These are phyloP conservation scores for Nicotiana rustica DNA, from an alignment of 305 asterid genomes.

Conservation along the genomic window DNA sequence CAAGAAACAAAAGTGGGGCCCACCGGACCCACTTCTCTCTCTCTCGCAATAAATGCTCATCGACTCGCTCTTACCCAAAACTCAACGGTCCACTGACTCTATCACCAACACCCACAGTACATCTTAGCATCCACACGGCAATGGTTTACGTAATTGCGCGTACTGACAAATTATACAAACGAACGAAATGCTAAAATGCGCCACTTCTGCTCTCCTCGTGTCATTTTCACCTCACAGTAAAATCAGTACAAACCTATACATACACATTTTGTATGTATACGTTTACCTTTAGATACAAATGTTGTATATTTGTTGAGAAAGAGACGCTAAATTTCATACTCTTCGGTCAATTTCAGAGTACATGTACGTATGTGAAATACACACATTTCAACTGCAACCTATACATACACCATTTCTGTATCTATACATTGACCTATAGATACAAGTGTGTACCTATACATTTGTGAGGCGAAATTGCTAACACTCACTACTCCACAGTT, in stretches of 20 bases:
- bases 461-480: not conserved
- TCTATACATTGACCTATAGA: slow-evolving; percentile 1
- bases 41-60: slow-evolving; percentile 34
- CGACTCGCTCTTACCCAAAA: slow-evolving; percentile 47
- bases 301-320: too few relatives aligned
- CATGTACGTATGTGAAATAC: not conserved
- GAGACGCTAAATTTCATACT: too few relatives aligned
- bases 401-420: slow-evolving; percentile 6
- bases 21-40: not conserved
- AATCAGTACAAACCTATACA: too few relatives aligned
- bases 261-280: too few relatives aligned
- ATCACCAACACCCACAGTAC: not conserved
- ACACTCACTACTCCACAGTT: not conserved
- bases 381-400: slow-evolving; percentile 25
- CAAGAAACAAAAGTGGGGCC: not conserved
- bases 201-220: slow-evolving; percentile 40
- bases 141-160: not conserved
- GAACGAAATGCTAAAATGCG: slow-evolving; percentile 56
- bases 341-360: not conserved
- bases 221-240: slow-evolving; percentile 33
- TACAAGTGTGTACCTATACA: not conserved
- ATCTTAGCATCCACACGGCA: slow-evolving; percentile 36
- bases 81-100: not conserved
- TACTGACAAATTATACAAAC: slow-evolving; percentile 21
- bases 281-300: too few relatives aligned